Base-by-base conservation (phyloP, 768 basidiomycete species). In the Hypholoma fasciculare region DNA sequence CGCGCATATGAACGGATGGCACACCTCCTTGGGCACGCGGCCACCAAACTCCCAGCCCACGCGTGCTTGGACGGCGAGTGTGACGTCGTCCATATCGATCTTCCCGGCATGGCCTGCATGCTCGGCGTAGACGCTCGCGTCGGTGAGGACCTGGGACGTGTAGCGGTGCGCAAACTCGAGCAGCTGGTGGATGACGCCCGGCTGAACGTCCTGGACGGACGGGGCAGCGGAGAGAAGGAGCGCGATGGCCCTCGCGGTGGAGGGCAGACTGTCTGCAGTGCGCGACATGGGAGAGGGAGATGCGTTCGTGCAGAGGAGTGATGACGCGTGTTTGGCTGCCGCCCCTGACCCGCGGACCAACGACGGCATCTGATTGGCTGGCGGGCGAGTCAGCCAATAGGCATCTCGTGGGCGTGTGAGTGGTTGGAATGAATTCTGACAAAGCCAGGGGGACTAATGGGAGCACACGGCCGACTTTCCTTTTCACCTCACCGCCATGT, bases 41-140 rank as follows among this genome's bases (percentile, higher is more conserved):
- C 93, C 92, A 20, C 92, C 92, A 69, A 93, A 90, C 71, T 94
- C 93, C 93, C 93, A 94, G 43, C 92, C 93, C 4, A 94, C 93
- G 56, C 92, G 86, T 6, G 92, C 91, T 71, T 94, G 92, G 4
- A 93, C 87, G 2, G 92, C 90, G 40, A 94, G 78, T 3, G 84
- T 81, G 48, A 91, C 76, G 71, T 94, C 92, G 61, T 94, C 92
- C 79, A 88, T 83, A 62, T 93, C 92, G 54, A 94, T 78, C 74
- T 89, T 92, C 58, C 88, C 89, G 2, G 84, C 70, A 44, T 87
- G 80, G 13, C 90, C 89, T 17, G 89, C 92, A 68, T 94, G 92
- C 64, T 94, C 93, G 14, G 92, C 88, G 68, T 94, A 94, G 17
- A 93, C 89, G 62, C 86, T 85, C 30, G 91, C 92, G 72, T 94